These are phyloP conservation scores for Aspergillus sp. DNA, from an alignment of 2,329 filamentous ascomycete species.

Conservation along the genomic window DNA sequence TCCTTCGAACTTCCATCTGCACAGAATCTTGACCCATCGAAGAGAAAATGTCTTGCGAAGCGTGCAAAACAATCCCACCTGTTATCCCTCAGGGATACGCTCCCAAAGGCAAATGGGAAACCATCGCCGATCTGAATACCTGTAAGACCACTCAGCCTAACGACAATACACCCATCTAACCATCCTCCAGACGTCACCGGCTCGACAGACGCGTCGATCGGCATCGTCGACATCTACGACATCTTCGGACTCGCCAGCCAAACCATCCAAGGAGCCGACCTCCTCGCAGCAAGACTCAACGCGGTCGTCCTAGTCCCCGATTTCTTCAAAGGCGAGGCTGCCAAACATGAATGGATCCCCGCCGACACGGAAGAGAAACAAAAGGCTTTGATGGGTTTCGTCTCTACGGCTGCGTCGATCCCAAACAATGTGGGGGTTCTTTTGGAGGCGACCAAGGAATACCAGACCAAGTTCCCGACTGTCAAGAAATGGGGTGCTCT, in stretches of 20 bases:
- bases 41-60: slow-evolving; percentile 33
- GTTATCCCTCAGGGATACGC: slow-evolving; percentile 54
- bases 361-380: slow-evolving; percentile 61
- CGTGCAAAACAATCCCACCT: slow-evolving; percentile 40
- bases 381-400: slow-evolving; percentile 55
- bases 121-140: slow-evolving; percentile 53
- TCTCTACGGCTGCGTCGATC: slow-evolving; percentile 39
- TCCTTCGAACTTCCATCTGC: slow-evolving; percentile 41
- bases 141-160: slow-evolving; percentile 24
- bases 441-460: slow-evolving; percentile 36
- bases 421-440: slow-evolving; percentile 25
- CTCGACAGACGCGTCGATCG: slow-evolving; percentile 49
- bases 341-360: slow-evolving; percentile 49
- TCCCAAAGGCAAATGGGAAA: slow-evolving; percentile 53
- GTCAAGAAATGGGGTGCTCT: slow-evolving; percentile 58
- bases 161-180: slow-evolving; percentile 8
- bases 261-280: slow-evolving; percentile 64
- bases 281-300: slow-evolving; percentile 33
- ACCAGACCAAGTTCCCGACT: slow-evolving; percentile 48
- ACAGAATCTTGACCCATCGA: no score
- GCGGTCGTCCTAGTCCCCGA: slow-evolving; percentile 40
- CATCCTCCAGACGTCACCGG: slow-evolving; percentile 33
- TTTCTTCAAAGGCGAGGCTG: slow-evolving; percentile 41
- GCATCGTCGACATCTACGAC: slow-evolving; percentile 60
- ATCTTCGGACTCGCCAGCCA: slow-evolving; percentile 64